Conservation (phyloP, 345 rosid species). For the Brassica cretica region DNA sequence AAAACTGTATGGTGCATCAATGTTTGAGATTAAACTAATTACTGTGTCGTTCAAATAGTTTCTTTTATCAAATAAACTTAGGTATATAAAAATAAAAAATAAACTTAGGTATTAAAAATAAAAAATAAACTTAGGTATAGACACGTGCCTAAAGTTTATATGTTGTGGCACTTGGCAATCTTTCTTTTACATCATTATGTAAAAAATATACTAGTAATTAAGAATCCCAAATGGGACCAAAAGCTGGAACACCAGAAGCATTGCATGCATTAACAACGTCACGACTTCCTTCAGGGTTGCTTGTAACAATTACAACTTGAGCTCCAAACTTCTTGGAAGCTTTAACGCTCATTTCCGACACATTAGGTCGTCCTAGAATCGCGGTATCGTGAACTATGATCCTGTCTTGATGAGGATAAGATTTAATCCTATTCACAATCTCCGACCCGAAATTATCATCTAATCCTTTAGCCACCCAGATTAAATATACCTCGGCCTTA, state of each 20-base stretch:
- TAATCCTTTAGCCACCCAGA: constrained; percentile 82
- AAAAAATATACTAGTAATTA: constrained; percentile 22
- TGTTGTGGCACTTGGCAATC: background rate
- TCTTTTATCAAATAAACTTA: no score
- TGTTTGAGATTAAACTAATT: no score
- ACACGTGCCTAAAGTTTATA: no score
- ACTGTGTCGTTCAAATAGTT: no score
- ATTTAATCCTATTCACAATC: constrained; percentile 54
- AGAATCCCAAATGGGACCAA: constrained; percentile 94
- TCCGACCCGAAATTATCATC: constrained; percentile 71
- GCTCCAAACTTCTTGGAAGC: constrained; percentile 67
- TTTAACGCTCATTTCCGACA: constrained; percentile 66
- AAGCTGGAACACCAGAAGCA: constrained; percentile 60
- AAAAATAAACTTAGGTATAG: no score
- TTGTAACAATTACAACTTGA: constrained; percentile 75
- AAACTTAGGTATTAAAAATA: no score
- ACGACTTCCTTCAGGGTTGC: constrained; percentile 87
- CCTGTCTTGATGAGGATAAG: constrained; percentile 51
- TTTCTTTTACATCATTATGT: background rate
- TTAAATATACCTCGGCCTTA: constrained; percentile 52
- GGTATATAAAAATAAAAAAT: no score
- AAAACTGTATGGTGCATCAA: no score
- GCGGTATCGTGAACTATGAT: constrained; percentile 75
- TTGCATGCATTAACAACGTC: constrained; percentile 75
- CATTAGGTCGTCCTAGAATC: constrained; percentile 62